These are phyloP conservation scores for Cicer chorassanicum DNA, from an alignment of 306 rosid genomes.

Conservation along the genomic window DNA sequence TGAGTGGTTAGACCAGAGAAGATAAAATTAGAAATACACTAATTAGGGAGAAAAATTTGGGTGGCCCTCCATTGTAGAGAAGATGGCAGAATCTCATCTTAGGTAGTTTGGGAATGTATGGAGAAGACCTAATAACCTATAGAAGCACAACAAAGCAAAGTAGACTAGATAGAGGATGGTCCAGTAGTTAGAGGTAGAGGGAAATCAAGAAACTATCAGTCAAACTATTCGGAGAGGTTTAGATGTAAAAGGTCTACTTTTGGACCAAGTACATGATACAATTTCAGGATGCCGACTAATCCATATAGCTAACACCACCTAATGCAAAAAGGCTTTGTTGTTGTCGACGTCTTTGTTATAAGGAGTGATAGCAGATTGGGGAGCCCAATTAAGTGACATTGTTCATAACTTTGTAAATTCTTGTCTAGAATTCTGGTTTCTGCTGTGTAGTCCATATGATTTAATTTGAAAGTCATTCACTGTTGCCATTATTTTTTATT, in stretches of 20 bases:
- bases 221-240: slow-evolving; percentile 1
- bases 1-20: not conserved
- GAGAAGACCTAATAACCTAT: not conserved
- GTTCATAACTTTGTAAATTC: slow-evolving; percentile 27
- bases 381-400: slow-evolving; percentile 14
- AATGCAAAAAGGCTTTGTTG: not conserved
- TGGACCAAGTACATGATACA: not conserved
- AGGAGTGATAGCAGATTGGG: slow-evolving; percentile 18
- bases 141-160: slow-evolving; percentile 8
- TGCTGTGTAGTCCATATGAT: slow-evolving; percentile 14
- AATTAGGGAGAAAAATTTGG: slow-evolving; percentile 13
- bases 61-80: not conserved
- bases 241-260: slow-evolving; percentile 17
- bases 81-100: slow-evolving; percentile 10
- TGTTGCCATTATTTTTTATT: slow-evolving; percentile 23
- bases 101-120: not conserved
- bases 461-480: slow-evolving; percentile 13
- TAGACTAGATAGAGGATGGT: slow-evolving; percentile 4
- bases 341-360: not conserved
- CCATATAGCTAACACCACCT: not conserved
- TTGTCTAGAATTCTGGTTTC: slow-evolving; percentile 25
- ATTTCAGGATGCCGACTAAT: slow-evolving; percentile 12
- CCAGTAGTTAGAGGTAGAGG: slow-evolving; percentile 3
- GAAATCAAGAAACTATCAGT: not conserved
- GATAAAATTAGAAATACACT: not conserved